A percentile compares a stretch with the other conserved stretches of the same genome.
phyloP scores from a whole-genome alignment of 2,329 filamentous ascomycete species.

The Lachnellula occidentalis region DNA sequence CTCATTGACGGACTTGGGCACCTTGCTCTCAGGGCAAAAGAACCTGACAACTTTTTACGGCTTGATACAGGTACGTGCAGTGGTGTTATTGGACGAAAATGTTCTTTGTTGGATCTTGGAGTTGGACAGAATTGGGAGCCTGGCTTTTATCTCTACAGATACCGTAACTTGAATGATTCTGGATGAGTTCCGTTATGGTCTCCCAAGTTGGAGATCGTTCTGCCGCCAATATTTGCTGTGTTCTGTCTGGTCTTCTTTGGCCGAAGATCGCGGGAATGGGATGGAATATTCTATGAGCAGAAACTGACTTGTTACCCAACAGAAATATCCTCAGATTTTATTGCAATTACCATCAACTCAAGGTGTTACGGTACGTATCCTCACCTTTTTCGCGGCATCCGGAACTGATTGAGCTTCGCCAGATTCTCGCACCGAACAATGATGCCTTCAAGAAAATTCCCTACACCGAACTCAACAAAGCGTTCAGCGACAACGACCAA shows the following conservation, averaged over 20 bases:
- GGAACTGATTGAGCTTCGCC: slow-evolving; percentile 11
- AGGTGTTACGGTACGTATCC: slow-evolving; percentile 39
- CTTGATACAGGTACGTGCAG: slow-evolving; percentile 36
- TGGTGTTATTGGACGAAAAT: background rate
- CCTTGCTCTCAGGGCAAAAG: slow-evolving; percentile 34
- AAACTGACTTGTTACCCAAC: slow-evolving; percentile 7
- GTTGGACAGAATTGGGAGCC: background rate
- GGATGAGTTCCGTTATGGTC: background rate
- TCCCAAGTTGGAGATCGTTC: background rate
- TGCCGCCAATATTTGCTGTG: background rate
- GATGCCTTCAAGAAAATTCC: slow-evolving; percentile 35
- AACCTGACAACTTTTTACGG: slow-evolving; percentile 41
- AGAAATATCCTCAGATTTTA: slow-evolving; percentile 43
- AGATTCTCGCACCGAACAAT: slow-evolving; percentile 36
- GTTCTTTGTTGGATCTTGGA: background rate
- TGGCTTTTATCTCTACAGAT: background rate
- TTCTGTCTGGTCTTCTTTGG: background rate
- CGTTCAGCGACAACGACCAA: slow-evolving; percentile 31
- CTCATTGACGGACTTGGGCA: slow-evolving; percentile 34
- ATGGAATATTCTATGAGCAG: background rate
- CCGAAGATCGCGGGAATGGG: background rate
- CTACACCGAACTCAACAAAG: slow-evolving; percentile 26
- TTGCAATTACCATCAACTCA: slow-evolving; percentile 39
- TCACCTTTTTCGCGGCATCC: background rate
- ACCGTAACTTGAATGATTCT: background rate